Conservation (phyloP, 768 basidiomycete species). For the Wakefieldia striispora region DNA sequence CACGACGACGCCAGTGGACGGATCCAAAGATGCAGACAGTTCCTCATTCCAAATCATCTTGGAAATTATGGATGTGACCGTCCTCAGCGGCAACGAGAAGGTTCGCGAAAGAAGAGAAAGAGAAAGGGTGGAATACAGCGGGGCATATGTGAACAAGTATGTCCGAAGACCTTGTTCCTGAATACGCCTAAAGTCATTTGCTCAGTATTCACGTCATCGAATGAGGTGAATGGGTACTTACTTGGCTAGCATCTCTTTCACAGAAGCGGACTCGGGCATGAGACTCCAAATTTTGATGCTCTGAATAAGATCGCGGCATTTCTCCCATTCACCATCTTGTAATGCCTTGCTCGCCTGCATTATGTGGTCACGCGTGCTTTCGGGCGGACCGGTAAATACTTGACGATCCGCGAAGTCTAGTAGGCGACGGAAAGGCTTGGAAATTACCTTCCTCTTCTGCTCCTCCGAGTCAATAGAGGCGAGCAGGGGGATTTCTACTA, state of each 20-base stretch:
- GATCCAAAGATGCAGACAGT: slow-evolving; percentile 89
- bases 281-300: slow-evolving; percentile 98
- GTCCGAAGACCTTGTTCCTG: slow-evolving; percentile 97
- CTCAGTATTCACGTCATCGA: slow-evolving; percentile 1
- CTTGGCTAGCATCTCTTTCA: slow-evolving; percentile 96
- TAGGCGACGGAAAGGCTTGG: slow-evolving; percentile 94
- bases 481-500: slow-evolving; percentile 93
- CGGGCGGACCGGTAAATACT: slow-evolving; percentile 97
- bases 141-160: slow-evolving; percentile 94
- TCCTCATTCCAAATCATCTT: slow-evolving; percentile 99
- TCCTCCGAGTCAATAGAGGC: slow-evolving; percentile 96
- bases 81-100: slow-evolving; percentile 77
- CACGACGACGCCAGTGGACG: slow-evolving; percentile 83
- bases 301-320: slow-evolving; percentile 88
- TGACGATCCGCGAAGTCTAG: slow-evolving; percentile 97
- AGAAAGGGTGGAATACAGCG: slow-evolving; percentile 90
- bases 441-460: slow-evolving; percentile 86
- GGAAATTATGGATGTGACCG: slow-evolving; percentile 81
- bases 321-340: slow-evolving; percentile 96
- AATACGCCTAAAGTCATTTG: slow-evolving; percentile 66
- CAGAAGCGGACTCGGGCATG: slow-evolving; percentile 83
- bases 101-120: slow-evolving; percentile 83
- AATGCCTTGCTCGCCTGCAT: slow-evolving; percentile 98
- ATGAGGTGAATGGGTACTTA: slow-evolving; percentile 38
- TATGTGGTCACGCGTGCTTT: slow-evolving; percentile 97